Evolutionary conservation across 2,329 filamentous ascomycete genomes (phyloP), one percentile per base, ranked within the genome.

Genomic region (Whalleya microplaca): DNA sequence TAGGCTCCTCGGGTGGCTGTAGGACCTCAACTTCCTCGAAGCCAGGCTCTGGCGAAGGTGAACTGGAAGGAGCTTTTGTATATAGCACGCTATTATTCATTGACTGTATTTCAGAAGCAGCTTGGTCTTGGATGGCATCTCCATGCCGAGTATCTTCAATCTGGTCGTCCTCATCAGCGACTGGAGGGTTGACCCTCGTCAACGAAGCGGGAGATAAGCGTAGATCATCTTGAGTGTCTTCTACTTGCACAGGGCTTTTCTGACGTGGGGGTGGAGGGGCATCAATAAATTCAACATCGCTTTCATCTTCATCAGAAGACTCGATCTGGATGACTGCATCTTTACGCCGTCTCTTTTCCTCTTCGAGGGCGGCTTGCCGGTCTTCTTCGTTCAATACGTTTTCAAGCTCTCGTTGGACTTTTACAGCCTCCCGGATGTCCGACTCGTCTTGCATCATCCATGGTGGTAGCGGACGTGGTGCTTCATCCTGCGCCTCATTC

Each of bases 401-500:
- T 47, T 88, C 84, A 46, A 72, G 78, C 65, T 75, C 82, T 62
- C 75, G 81, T 73, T 86, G 83, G 54, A 84, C 81, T 64, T 82
- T 84, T 58, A 86, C 73, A 21, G 82, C 80, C 48, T 87, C 81
- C 58, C 88, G 80, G 29, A 93, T 85, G 55, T 92, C 89, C 1
- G 81, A 80, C 5, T 85, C 74, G 59, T 86, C 83, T 51, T 69
- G 64, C 2, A 77, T 75, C 67, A 95, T 82, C 91, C 91, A 95
- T 0, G 91, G 91, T 1, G 91, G 91, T 7, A 94, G 69, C 0
- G 88, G 87, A n/a, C 77, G 79, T 1, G 82, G 77, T 2, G 70
- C 73, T 71, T 66, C 51, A 48, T 71, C 67, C 9, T 72, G 68
- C 2, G 65, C 55, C 20, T 80, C 78, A 61, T 78, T 84, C 53